A percentile compares a stretch with the other conserved stretches of the same genome.
phyloP scores from a whole-genome alignment of 2,329 filamentous ascomycete species.

The Ceratocystis ficicola region DNA sequence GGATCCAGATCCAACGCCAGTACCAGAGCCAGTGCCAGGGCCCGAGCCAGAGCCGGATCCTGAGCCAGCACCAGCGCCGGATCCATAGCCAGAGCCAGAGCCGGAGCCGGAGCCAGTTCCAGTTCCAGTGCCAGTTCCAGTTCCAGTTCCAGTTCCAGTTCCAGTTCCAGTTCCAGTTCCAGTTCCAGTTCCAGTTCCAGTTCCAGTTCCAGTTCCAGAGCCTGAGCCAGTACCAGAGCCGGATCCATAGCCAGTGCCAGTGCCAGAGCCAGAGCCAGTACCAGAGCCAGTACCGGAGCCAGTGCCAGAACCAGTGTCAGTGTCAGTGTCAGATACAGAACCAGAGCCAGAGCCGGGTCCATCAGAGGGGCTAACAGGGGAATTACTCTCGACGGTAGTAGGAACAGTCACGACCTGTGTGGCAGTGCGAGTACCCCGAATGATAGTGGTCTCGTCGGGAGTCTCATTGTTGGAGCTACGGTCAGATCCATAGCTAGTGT shows the following conservation, averaged over 20 bases:
- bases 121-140: constrained; percentile 13
- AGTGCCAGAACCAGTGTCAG: constrained; percentile 15
- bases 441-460: constrained; percentile 29
- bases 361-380: constrained; percentile 26
- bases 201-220: neutral
- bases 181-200: neutral
- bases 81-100: constrained; percentile 24
- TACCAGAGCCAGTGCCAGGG: no score
- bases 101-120: neutral
- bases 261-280: neutral
- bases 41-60: constrained; percentile 36
- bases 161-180: constrained; percentile 23
- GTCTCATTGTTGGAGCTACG: constrained; percentile 23
- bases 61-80: constrained; percentile 37
- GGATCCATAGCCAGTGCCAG: neutral
- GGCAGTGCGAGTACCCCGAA: constrained; percentile 33
- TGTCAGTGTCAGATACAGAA: no score
- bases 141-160: constrained; percentile 28
- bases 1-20: no score
- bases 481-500: constrained; percentile 29
- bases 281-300: no score
- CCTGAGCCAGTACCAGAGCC: constrained; percentile 2
- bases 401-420: constrained; percentile 31
- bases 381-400: constrained; percentile 28
- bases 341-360: constrained; percentile 23